A percentile compares a stretch with the other conserved stretches of the same genome.
Conservation (phyloP, 805 yeast genomes). For the Metschnikowia drakensbergensis region DNA sequence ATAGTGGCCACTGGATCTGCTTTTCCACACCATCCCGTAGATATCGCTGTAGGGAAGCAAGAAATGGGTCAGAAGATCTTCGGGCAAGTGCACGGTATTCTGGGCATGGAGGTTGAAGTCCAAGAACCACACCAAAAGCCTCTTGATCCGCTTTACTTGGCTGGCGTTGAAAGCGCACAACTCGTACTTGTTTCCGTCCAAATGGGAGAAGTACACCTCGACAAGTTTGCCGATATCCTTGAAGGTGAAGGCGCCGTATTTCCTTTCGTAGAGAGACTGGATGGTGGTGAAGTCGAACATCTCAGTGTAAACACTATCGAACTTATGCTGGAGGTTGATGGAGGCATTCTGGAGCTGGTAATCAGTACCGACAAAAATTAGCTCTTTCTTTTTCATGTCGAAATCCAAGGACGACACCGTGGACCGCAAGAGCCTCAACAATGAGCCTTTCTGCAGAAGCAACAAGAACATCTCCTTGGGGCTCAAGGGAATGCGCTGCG, state of each 20-base stretch:
- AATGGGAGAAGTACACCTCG: conserved; percentile 34
- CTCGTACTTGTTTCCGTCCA: conserved; percentile 26
- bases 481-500: conserved; percentile 29
- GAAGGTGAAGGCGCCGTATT: conserved; percentile 26
- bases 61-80: conserved; percentile 1
- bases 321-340: conserved; percentile 33
- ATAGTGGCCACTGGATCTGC: conserved; percentile 20
- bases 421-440: conserved; percentile 38
- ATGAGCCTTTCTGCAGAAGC: conserved; percentile 34
- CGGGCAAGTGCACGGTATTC: conserved; percentile 19
- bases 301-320: conserved; percentile 26
- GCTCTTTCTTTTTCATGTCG: conserved; percentile 24
- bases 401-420: conserved; percentile 40
- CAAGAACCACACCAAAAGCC: conserved; percentile 38
- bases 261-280: conserved; percentile 25
- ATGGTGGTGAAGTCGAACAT: conserved; percentile 31
- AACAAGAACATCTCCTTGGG: conserved; percentile 40
- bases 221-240: conserved; percentile 26
- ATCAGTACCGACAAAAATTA: conserved; percentile 39
- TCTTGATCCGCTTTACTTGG: conserved; percentile 33
- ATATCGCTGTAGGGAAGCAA: conserved; percentile 30
- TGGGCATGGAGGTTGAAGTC: conserved; percentile 29
- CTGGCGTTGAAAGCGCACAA: conserved; percentile 26
- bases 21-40: conserved; percentile 32
- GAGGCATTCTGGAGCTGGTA: conserved; percentile 42